Evolutionary conservation across 2,329 filamentous ascomycete genomes (phyloP).

Genomic region (Penicillium thymicola): DNA sequence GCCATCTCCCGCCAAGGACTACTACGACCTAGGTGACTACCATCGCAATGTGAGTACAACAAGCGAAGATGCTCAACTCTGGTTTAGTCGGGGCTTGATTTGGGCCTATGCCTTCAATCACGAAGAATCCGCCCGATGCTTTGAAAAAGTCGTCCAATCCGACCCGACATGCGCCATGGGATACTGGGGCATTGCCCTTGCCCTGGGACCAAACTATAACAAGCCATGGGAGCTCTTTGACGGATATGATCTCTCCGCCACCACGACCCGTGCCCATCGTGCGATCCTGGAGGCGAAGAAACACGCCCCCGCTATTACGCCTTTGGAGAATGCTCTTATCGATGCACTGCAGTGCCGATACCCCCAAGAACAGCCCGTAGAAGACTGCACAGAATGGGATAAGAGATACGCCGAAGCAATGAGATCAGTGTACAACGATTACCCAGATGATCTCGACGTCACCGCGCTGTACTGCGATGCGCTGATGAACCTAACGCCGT

Average conservation of each 20-base stretch:
- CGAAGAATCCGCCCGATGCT: slow-evolving; percentile 35
- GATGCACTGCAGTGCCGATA: slow-evolving; percentile 61
- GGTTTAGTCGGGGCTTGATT: slow-evolving; percentile 39
- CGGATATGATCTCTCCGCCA: slow-evolving; percentile 50
- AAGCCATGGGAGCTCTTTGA: slow-evolving; percentile 73
- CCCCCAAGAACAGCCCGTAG: slow-evolving; percentile 49
- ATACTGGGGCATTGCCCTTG: slow-evolving; percentile 53
- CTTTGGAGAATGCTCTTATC: slow-evolving; percentile 62
- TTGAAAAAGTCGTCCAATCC: slow-evolving; percentile 29
- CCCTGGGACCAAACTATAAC: slow-evolving; percentile 72
- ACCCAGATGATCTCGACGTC: slow-evolving; percentile 59
- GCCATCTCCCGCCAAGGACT: slow-evolving; percentile 14
- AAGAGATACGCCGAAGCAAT: slow-evolving; percentile 60
- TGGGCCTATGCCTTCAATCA: slow-evolving; percentile 44
- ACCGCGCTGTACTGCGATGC: slow-evolving; percentile 62
- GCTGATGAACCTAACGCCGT: slow-evolving; percentile 64
- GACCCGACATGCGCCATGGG: slow-evolving; percentile 37
- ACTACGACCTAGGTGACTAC: slow-evolving; percentile 35
- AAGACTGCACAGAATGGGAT: slow-evolving; percentile 56
- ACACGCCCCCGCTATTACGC: slow-evolving; percentile 37
- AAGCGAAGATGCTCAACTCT: slow-evolving; percentile 32
- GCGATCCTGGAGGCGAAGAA: slow-evolving; percentile 47
- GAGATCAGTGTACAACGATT: slow-evolving; percentile 52
- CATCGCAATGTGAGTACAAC: slow-evolving; percentile 35
- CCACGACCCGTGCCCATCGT: slow-evolving; percentile 40